Evolutionary conservation across 1,139 yeast species (phyloP).

Genomic region (Saccharomyces hybrid): DNA sequence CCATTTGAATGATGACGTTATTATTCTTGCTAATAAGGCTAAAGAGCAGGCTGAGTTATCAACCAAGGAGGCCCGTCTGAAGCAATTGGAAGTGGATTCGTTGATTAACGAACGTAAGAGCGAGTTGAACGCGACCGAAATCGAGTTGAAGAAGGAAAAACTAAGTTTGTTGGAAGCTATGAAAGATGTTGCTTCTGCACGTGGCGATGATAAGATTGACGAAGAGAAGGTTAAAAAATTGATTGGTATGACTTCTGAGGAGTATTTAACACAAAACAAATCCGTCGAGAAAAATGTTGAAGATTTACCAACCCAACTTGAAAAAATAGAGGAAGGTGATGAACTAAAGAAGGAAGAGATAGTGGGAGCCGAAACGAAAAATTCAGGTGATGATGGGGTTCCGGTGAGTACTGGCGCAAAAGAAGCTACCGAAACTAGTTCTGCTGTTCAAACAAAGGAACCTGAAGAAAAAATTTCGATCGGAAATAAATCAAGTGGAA

Average conservation of each 20-base stretch:
- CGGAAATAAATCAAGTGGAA: neutral
- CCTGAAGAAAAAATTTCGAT: neutral
- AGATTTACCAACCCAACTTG: neutral
- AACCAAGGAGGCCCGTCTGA: slow-evolving; percentile 26
- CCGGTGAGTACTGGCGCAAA: slow-evolving; percentile 30
- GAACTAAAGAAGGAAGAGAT: neutral
- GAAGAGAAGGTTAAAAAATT: slow-evolving; percentile 25
- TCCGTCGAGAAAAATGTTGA: neutral
- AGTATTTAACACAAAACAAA: slow-evolving; percentile 9
- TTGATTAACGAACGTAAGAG: slow-evolving; percentile 27
- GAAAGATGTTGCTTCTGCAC: slow-evolving; percentile 16
- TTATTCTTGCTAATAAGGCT: slow-evolving; percentile 20
- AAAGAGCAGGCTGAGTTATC: slow-evolving; percentile 27
- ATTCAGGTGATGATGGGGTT: neutral
- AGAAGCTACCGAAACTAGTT: slow-evolving; percentile 28
- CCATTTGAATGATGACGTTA: slow-evolving; percentile 16
- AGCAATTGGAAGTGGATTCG: slow-evolving; percentile 28
- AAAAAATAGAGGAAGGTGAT: neutral
- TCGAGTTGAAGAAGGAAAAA: slow-evolving; percentile 14
- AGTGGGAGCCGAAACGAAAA: neutral
- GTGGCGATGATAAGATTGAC: slow-evolving; percentile 22
- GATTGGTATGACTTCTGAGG: slow-evolving; percentile 27
- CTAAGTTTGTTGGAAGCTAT: slow-evolving; percentile 11
- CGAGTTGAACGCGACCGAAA: slow-evolving; percentile 22
- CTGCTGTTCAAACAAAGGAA: neutral